Base-by-base conservation (phyloP, 1,284 basidiomycete genomes). In the Trametes polyzona region DNA sequence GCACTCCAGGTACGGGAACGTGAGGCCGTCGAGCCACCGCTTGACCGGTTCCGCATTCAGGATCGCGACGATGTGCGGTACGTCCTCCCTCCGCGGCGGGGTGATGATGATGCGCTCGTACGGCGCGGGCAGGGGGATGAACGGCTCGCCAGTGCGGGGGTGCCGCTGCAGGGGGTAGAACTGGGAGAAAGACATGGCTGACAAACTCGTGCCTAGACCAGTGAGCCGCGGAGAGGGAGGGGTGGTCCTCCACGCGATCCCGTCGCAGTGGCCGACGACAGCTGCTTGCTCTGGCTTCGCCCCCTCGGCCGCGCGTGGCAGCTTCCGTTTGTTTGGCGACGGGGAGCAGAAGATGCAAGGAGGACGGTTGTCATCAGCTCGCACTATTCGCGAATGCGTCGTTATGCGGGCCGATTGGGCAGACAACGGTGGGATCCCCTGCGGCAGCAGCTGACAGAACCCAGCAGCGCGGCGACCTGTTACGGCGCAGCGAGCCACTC, bases 61-160 rank as follows among this genome's bases (percentile, higher is more conserved):
- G 52, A 76, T 69, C 1, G 70, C 59, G 10, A 75, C 66, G 19
- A 76, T 59, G 29, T 59, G 59, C 12, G 70, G 66, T 19, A 65
- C 74, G 65, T 87, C 85, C 43, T 69, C 74, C 27, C 68, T 53
- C 37, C 85, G 79, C 23, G 82, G 80, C 27, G 86, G 80, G 0
- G 85, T 88, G 26, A 87, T 63, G 61, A 88, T 82, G 63, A 87
- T 80, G 57, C 80, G 79, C 39, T 74, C 66, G 54, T 74, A 74
- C 49, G 82, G 82, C 44, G 69, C 63, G 16, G 68, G 60, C 2
- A 70, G 65, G 12, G 58, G 65, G 21, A 70, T 52, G 59, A 54
- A 69, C 19, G 67, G 68, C 58, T 71, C 69, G 35, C 63, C 63
- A 7, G 67, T 69, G 12, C 30, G 40, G 10, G 65, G 59, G 32